phyloP scores from a whole-genome alignment of 1,284 basidiomycete species.

The Bjerkandera adusta region DNA sequence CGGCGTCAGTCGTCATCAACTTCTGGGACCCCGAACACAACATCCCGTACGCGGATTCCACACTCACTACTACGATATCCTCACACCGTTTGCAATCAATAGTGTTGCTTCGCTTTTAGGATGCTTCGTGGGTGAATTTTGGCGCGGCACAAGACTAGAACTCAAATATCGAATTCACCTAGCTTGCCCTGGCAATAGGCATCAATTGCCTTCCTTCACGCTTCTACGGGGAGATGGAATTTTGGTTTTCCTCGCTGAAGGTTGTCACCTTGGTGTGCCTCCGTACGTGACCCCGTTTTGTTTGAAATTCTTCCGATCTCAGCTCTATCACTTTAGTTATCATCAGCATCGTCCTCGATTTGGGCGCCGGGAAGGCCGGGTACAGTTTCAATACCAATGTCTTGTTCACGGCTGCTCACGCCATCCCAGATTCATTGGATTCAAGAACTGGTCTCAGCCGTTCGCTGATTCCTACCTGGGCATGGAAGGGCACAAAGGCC shows the following conservation, averaged over 20 bases:
- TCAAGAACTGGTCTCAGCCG: conserved; percentile 22
- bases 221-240: conserved; percentile 33
- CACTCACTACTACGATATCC: neutral
- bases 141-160: conserved; percentile 2
- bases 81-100: conserved; percentile 9
- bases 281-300: conserved; percentile 15
- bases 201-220: conserved; percentile 23
- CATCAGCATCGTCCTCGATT: conserved; percentile 29
- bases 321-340: conserved; percentile 17
- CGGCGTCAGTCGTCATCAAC: conserved; percentile 20
- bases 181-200: conserved; percentile 55
- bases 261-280: conserved; percentile 32
- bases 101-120: neutral
- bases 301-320: neutral
- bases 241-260: conserved; percentile 35
- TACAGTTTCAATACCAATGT: conserved; percentile 2
- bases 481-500: conserved; percentile 31
- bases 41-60: conserved; percentile 12
- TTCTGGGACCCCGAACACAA: conserved; percentile 19
- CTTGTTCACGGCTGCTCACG: neutral
- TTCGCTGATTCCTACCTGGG: conserved; percentile 21
- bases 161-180: neutral
- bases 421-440: conserved; percentile 15
- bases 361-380: conserved; percentile 20
- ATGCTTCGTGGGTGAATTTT: conserved; percentile 19